Evolutionary conservation across 192 early-diverging fungal genomes (phyloP), one percentile per base, ranked within the genome.

Genomic region (Podila clonocystis): DNA sequence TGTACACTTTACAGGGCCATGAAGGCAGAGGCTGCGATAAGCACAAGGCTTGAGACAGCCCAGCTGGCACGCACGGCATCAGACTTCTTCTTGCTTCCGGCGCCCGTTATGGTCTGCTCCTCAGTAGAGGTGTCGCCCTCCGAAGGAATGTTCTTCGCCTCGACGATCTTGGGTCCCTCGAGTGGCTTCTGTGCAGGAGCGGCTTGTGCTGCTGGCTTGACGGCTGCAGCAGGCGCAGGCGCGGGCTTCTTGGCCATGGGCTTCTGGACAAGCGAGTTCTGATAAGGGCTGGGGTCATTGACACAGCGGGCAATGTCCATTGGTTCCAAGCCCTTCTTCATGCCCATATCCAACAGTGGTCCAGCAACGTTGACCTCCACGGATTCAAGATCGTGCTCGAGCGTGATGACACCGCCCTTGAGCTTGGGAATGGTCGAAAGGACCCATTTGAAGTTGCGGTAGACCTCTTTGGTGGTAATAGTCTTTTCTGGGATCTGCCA

Each of bases 341-440:
- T 71, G 28, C 76, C 83, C 68, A 71, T 80, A 26, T 80, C 73
- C 48, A 84, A 50, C 24, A 84, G 26, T 9, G 65, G 58, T 17
- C 82, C 75, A 9, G 89, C 89, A 55, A 86, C 83, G 29, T 86
- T 82, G 30, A 90, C 87, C 48, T 85, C 84, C 34, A 70, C 63
- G 9, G 41, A 61, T 28, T 63, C 84, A 2, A 90, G 79, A 82
- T 90, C 89, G 49, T 90, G 89, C 65, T 88, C 84, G 12, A 90
- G 74, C 11, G 82, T 77, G 45, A 90, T 71, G 73, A 83, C 77
- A 64, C 89, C 89, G 20, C 61, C 67, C 66, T 76, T 76, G 48
- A 85, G 45, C 63, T 74, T 85, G n/a, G 86, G 66, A 48, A 82
- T 72, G n/a, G 82, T 83, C 30, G 72, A 67, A 19, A 82, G 66